Conservation (phyloP, 2,329 filamentous ascomycete species). For the Aureobasidium vineae region DNA sequence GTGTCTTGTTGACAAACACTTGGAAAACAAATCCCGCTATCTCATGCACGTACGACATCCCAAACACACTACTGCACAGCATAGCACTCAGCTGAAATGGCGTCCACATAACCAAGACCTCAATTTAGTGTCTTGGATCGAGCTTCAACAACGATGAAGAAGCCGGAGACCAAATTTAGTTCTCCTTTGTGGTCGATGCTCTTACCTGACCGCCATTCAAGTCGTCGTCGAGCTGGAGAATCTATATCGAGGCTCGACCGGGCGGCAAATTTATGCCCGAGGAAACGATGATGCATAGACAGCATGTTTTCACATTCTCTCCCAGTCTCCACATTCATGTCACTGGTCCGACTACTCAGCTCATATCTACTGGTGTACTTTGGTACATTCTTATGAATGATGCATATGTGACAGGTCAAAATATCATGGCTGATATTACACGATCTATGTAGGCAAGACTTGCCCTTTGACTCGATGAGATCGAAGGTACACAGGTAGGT, state of each 20-base stretch:
- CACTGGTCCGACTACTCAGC: background rate
- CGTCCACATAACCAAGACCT: background rate
- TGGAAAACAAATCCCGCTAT: background rate
- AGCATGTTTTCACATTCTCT: too few species aligned
- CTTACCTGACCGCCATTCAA: background rate
- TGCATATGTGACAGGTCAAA: background rate
- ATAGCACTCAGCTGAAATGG: background rate
- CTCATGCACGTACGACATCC: constrained; percentile 11
- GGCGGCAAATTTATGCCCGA: background rate
- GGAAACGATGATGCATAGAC: constrained; percentile 5
- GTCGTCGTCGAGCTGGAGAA: background rate
- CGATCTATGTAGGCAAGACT: background rate
- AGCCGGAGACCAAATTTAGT: constrained; percentile 4
- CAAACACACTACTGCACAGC: constrained; percentile 23
- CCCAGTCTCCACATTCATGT: background rate
- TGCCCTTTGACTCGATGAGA: background rate
- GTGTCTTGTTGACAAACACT: background rate
- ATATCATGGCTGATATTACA: background rate
- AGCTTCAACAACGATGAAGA: constrained; percentile 1
- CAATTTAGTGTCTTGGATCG: background rate
- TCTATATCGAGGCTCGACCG: background rate
- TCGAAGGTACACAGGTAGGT: background rate
- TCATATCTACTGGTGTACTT: background rate
- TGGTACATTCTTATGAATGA: background rate
- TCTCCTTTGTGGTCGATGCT: background rate